Evolutionary conservation across 176 grass and related monocot genomes (phyloP).

Genomic region (Triticum turgidum): DNA sequence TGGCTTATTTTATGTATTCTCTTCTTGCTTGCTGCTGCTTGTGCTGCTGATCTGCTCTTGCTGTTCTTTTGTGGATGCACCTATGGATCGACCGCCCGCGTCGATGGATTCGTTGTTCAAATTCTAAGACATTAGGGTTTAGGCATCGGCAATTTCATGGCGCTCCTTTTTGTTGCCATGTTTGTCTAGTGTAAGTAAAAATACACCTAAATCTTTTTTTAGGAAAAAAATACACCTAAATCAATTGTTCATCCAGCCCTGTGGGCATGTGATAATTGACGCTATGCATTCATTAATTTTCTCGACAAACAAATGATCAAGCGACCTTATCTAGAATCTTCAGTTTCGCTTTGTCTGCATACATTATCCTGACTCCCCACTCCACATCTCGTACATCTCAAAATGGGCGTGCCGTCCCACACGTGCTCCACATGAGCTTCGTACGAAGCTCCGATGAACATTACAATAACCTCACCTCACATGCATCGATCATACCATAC

Average conservation of each 20-base stretch:
- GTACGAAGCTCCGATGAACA: too few relatives aligned
- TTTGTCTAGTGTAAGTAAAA: neutral
- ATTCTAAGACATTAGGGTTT: neutral
- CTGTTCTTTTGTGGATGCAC: neutral
- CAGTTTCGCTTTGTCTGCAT: neutral
- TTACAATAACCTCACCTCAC: too few relatives aligned
- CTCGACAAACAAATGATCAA: neutral
- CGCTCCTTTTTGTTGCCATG: neutral
- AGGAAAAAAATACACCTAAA: neutral
- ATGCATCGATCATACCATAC: too few relatives aligned
- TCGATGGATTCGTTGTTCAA: neutral
- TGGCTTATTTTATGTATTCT: neutral
- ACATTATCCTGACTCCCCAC: neutral
- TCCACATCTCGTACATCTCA: neutral
- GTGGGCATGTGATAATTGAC: neutral
- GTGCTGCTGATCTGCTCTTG: too few relatives aligned
- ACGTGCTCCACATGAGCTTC: neutral
- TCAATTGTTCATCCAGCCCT: neutral
- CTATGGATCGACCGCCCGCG: neutral
- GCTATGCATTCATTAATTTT: neutral
- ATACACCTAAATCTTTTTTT: neutral
- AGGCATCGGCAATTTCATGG: neutral
- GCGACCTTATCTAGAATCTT: constrained; percentile 3
- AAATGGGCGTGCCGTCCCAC: neutral
- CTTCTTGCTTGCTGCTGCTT: neutral